phyloP scores from a whole-genome alignment of 441 rosid genomes.

The Pelargonium fulgidum region DNA sequence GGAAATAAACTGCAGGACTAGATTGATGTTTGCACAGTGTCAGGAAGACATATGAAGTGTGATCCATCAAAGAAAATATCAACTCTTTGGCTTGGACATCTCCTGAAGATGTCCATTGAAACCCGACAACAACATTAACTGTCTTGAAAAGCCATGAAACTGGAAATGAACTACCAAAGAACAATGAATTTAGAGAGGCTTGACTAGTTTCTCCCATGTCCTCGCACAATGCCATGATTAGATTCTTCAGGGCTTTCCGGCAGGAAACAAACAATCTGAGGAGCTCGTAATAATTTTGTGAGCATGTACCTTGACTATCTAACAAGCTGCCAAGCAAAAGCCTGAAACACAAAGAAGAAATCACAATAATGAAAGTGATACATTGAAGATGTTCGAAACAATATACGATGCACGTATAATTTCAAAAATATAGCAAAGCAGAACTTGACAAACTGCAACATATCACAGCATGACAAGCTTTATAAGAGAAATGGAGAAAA shows the following conservation, averaged over 20 bases:
- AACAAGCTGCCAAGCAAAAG: constrained; percentile 36
- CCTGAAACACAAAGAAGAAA: constrained; percentile 36
- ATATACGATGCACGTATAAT: constrained; percentile 18
- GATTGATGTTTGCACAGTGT: constrained; percentile 45
- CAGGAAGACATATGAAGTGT: constrained; percentile 59
- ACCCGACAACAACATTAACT: constrained; percentile 36
- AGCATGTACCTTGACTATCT: constrained; percentile 29
- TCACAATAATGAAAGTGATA: constrained; percentile 15
- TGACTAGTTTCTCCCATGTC: constrained; percentile 31
- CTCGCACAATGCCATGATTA: constrained; percentile 42
- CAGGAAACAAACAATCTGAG: constrained; percentile 56
- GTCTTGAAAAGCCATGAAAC: constrained; percentile 75
- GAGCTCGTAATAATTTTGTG: constrained; percentile 33
- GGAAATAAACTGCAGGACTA: constrained; percentile 27
- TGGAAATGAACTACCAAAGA: constrained; percentile 41
- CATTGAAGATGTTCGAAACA: constrained; percentile 12
- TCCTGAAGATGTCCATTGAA: constrained; percentile 33
- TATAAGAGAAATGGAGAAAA: constrained; percentile 9
- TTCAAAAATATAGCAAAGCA: constrained; percentile 5
- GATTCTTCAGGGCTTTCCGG: constrained; percentile 64
- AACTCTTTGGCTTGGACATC: constrained; percentile 31
- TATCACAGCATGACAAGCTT: background rate
- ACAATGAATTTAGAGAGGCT: constrained; percentile 32
- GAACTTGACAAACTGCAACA: background rate
- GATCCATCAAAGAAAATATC: constrained; percentile 66